Evolutionary conservation across 2,329 filamentous ascomycete species (phyloP).

Genomic region (Aspergillus pseudoterreus): DNA sequence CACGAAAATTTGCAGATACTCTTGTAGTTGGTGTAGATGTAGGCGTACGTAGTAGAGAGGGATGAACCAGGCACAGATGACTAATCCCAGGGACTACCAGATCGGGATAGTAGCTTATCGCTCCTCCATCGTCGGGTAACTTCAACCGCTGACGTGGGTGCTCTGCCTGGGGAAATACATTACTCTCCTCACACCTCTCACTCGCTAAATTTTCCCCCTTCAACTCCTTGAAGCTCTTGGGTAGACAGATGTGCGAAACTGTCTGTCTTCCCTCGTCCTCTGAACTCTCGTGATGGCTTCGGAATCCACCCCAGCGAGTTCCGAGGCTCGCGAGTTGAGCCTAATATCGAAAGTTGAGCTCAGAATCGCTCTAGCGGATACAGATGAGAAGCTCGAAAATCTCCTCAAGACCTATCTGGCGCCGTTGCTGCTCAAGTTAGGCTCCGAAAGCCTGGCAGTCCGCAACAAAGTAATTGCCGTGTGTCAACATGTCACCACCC

Average conservation of each 20-base stretch:
- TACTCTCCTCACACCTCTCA: not conserved
- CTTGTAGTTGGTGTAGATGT: no score
- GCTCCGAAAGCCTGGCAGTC: conserved; percentile 74
- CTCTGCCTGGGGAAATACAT: conserved; percentile 11
- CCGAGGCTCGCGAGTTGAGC: conserved; percentile 66
- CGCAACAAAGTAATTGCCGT: conserved; percentile 72
- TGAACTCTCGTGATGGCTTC: conserved; percentile 27
- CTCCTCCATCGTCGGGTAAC: conserved; percentile 2
- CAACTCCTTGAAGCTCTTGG: not conserved
- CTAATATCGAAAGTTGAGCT: conserved; percentile 84
- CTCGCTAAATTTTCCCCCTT: not conserved
- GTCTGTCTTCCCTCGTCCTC: not conserved
- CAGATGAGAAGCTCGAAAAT: conserved; percentile 76
- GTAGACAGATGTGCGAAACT: conserved; percentile 9
- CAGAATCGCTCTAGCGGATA: conserved; percentile 75
- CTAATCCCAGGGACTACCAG: conserved; percentile 11
- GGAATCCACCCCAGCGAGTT: conserved; percentile 28
- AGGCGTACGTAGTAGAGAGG: not conserved
- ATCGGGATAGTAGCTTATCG: conserved; percentile 11
- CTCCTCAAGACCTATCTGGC: conserved; percentile 75
- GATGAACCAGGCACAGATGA: conserved; percentile 7
- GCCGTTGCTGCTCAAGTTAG: conserved; percentile 80
- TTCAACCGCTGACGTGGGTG: conserved; percentile 15
- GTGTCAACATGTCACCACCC: conserved; percentile 68
- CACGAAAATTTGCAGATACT: no score